Evolutionary conservation across 1,139 yeast genomes (phyloP).

Genomic region (Arxiozyma bovina): DNA sequence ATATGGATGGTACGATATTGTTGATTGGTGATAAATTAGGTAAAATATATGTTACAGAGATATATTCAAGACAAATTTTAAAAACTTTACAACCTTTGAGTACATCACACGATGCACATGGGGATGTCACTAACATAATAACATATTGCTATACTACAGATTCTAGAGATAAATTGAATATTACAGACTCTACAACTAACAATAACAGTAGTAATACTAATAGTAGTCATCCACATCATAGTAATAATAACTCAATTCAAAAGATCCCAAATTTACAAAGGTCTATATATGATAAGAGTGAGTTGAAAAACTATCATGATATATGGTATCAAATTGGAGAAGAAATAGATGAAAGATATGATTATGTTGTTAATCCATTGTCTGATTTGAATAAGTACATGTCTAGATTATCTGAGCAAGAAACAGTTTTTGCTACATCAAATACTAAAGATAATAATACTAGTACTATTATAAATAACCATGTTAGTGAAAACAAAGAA

Average conservation of each 20-base stretch:
- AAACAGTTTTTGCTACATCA: slow-evolving; percentile 35
- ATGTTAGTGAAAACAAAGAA: background rate
- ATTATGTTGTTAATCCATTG: slow-evolving; percentile 14
- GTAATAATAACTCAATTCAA: slow-evolving; percentile 9
- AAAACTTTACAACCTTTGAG: slow-evolving; percentile 51
- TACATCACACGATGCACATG: slow-evolving; percentile 24
- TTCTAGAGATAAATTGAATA: slow-evolving; percentile 6
- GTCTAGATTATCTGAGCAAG: slow-evolving; percentile 42
- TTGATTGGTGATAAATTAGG: slow-evolving; percentile 73
- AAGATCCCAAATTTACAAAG: slow-evolving; percentile 52
- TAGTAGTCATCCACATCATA: slow-evolving; percentile 2
- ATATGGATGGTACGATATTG: slow-evolving; percentile 68
- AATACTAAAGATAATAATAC: slow-evolving; percentile 8
- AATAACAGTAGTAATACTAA: background rate
- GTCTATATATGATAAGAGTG: slow-evolving; percentile 34
- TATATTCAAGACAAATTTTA: slow-evolving; percentile 67
- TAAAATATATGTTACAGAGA: slow-evolving; percentile 58
- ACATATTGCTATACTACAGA: slow-evolving; percentile 12
- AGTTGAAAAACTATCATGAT: slow-evolving; percentile 41
- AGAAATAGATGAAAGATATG: slow-evolving; percentile 15
- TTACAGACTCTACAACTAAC: background rate
- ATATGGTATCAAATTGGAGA: slow-evolving; percentile 40
- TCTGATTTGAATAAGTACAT: slow-evolving; percentile 39
- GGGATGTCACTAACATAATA: slow-evolving; percentile 34
- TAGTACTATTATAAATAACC: background rate